These are phyloP conservation scores for Ploettnerulaceae sp. DNA, from an alignment of 2,329 filamentous ascomycete genomes.

Conservation along the genomic window DNA sequence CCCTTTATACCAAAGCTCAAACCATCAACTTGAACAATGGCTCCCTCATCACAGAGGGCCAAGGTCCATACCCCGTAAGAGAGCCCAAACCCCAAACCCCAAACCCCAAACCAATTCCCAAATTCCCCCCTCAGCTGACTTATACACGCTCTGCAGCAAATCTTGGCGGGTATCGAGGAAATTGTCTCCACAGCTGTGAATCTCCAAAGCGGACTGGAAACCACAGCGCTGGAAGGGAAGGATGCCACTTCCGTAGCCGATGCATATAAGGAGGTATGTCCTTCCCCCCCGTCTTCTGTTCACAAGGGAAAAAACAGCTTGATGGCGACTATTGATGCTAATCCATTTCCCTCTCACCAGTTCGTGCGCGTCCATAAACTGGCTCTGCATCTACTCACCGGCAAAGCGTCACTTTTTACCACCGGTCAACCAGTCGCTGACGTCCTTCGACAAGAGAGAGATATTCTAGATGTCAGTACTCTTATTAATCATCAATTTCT, in stretches of 20 bases:
- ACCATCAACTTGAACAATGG: not conserved
- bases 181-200: not conserved
- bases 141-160: too few species aligned
- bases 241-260: not conserved
- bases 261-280: not conserved
- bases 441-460: not conserved
- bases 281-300: not conserved
- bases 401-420: not conserved
- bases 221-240: not conserved
- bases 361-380: not conserved
- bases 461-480: not conserved
- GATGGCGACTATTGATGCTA: not conserved
- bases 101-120: too few species aligned
- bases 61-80: not conserved
- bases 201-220: not conserved
- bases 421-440: not conserved
- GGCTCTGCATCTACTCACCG: not conserved
- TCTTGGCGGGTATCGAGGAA: not conserved
- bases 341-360: not conserved
- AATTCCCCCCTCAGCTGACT: too few species aligned
- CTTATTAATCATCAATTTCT: too few species aligned
- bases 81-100: not conserved
- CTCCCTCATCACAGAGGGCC: not conserved
- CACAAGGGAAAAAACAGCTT: not conserved
- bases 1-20: not conserved